These are phyloP conservation scores for Yarrowia bubula DNA, from an alignment of 805 yeast species.

Conservation along the genomic window DNA sequence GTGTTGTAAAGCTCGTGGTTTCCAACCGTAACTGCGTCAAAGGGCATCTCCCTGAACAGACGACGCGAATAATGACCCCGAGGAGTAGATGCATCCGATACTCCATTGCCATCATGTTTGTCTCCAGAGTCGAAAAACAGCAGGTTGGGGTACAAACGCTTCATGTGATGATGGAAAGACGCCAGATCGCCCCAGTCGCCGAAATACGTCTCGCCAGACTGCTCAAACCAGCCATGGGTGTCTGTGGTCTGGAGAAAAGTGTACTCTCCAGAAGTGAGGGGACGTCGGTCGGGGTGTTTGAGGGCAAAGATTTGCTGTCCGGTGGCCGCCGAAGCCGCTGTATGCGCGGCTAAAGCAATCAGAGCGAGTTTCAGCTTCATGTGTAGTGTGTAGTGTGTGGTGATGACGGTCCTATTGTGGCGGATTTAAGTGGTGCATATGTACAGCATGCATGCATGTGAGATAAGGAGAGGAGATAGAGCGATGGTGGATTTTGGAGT, in stretches of 20 bases:
- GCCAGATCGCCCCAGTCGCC: constrained; percentile 93
- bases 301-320: constrained; percentile 5
- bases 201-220: constrained; percentile 49
- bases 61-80: constrained; percentile 64
- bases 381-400: background rate
- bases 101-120: constrained; percentile 91
- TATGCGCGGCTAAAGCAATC: background rate
- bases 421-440: background rate
- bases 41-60: constrained; percentile 60
- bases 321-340: background rate
- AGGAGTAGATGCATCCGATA: constrained; percentile 73
- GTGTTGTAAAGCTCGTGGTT: constrained; percentile 84
- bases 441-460: background rate
- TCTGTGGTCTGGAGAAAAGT: constrained; percentile 87
- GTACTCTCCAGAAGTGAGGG: constrained; percentile 4
- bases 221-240: constrained; percentile 93
- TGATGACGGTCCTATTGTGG: constrained; percentile 1
- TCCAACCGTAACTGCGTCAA: constrained; percentile 80
- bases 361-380: constrained; percentile 6
- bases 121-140: constrained; percentile 86
- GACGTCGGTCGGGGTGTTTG: constrained; percentile 4
- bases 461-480: background rate
- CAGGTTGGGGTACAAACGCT: constrained; percentile 55
- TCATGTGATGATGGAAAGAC: constrained; percentile 59
- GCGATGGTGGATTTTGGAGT: background rate